Percentiles rank a stretch among this genome's conserved stretches.
phyloP scores from a whole-genome alignment of 1,139 yeast genomes.

The Kluyveromyces sp. region DNA sequence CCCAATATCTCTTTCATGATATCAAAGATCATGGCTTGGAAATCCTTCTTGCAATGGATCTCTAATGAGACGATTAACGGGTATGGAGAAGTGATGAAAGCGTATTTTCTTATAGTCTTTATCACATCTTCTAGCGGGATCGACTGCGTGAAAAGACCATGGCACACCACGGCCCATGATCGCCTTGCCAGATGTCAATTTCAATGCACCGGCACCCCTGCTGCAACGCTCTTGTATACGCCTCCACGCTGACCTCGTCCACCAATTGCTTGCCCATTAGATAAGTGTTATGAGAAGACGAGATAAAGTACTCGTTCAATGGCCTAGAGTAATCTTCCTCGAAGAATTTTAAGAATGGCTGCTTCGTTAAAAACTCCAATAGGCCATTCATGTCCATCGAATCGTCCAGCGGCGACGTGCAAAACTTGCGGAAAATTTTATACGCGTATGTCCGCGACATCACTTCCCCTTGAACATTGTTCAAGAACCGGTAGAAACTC shows the following conservation, averaged over 20 bases:
- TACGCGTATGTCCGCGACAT: constrained; percentile 27
- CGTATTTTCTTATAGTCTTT: constrained; percentile 67
- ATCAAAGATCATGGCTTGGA: constrained; percentile 52
- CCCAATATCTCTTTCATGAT: constrained; percentile 52
- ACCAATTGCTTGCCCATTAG: constrained; percentile 84
- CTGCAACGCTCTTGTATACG: constrained; percentile 80
- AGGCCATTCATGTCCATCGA: constrained; percentile 24
- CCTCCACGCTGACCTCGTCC: constrained; percentile 86
- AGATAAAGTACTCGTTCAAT: constrained; percentile 74
- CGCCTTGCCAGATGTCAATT: constrained; percentile 92
- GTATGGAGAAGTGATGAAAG: constrained; percentile 73
- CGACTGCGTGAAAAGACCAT: constrained; percentile 79
- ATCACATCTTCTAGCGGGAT: constrained; percentile 65
- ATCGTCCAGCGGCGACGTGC: constrained; percentile 16
- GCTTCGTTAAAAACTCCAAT: constrained; percentile 36
- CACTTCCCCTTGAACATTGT: constrained; percentile 44
- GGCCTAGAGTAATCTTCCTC: constrained; percentile 56
- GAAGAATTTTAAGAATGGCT: constrained; percentile 30
- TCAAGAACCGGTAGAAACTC: constrained; percentile 42
- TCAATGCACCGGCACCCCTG: constrained; percentile 92
- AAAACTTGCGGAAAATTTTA: constrained; percentile 41
- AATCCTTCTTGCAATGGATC: constrained; percentile 60
- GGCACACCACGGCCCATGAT: constrained; percentile 72
- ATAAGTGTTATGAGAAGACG: constrained; percentile 94
- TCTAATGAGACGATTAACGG: constrained; percentile 89